phyloP scores from a whole-genome alignment of 805 yeast genomes.

The Lachancea fermentati region DNA sequence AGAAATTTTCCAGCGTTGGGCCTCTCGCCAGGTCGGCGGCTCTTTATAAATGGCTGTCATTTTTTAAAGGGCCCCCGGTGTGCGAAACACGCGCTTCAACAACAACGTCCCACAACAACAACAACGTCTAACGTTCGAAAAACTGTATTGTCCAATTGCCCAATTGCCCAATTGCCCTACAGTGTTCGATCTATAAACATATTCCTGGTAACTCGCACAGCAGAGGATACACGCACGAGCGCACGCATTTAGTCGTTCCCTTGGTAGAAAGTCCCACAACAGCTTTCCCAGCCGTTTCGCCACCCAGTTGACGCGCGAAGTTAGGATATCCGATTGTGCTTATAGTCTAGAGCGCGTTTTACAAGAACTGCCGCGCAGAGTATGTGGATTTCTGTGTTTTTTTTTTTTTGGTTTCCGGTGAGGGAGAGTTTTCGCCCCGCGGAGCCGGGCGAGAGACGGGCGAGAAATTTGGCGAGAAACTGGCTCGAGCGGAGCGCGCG shows the following conservation, averaged over 20 bases:
- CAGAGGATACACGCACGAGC: neutral
- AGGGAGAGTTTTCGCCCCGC: no score
- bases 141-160: no score
- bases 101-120: neutral
- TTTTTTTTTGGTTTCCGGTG: no score
- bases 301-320: no score
- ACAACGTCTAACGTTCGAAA: neutral
- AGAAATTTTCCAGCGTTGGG: neutral
- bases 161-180: neutral
- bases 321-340: neutral
- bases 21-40: neutral
- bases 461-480: no score
- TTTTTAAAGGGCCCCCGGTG: neutral
- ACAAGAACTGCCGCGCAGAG: neutral
- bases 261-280: no score
- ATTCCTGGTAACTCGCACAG: neutral
- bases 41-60: neutral
- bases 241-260: neutral
- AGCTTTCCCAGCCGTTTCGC: no score
- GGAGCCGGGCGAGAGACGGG: no score
- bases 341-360: neutral
- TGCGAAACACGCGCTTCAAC: neutral
- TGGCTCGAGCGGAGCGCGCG: no score
- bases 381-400: no score
- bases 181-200: neutral